These are phyloP conservation scores for Xerocomellus chrysenteron DNA, from an alignment of 768 basidiomycete genomes.

Conservation along the genomic window DNA sequence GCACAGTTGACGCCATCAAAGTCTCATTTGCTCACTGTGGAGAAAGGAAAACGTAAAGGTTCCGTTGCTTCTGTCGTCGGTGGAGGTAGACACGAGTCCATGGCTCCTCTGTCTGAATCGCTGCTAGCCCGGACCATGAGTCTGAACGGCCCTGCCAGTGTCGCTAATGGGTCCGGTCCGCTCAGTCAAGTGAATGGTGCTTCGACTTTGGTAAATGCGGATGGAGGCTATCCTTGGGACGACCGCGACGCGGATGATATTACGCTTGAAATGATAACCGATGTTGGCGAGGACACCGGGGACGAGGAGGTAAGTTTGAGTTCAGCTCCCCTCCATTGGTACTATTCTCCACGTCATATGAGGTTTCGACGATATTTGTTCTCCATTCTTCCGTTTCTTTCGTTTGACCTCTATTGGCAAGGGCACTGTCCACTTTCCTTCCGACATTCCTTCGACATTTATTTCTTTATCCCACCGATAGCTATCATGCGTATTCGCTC, in stretches of 20 bases:
- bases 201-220: slow-evolving; percentile 19
- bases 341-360: background rate
- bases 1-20: slow-evolving; percentile 22
- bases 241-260: slow-evolving; percentile 55
- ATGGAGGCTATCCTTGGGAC: slow-evolving; percentile 27
- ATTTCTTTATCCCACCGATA: background rate
- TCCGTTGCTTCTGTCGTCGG: slow-evolving; percentile 17
- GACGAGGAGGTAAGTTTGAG: slow-evolving; percentile 62
- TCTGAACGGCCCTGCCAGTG: slow-evolving; percentile 16
- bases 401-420: background rate
- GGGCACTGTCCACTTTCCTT: background rate
- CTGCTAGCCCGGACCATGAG: slow-evolving; percentile 9
- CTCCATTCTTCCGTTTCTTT: background rate
- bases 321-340: background rate
- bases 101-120: slow-evolving; percentile 20
- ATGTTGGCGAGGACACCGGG: slow-evolving; percentile 53
- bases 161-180: slow-evolving; percentile 19
- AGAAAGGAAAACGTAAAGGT: slow-evolving; percentile 20
- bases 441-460: background rate
- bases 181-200: slow-evolving; percentile 25
- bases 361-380: background rate
- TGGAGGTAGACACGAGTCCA: slow-evolving; percentile 17
- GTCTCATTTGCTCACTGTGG: slow-evolving; percentile 14
- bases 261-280: slow-evolving; percentile 71
- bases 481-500: slow-evolving; percentile 1